Base-by-base conservation (phyloP, 257 asterid species). In the Solanum habrochaites region DNA sequence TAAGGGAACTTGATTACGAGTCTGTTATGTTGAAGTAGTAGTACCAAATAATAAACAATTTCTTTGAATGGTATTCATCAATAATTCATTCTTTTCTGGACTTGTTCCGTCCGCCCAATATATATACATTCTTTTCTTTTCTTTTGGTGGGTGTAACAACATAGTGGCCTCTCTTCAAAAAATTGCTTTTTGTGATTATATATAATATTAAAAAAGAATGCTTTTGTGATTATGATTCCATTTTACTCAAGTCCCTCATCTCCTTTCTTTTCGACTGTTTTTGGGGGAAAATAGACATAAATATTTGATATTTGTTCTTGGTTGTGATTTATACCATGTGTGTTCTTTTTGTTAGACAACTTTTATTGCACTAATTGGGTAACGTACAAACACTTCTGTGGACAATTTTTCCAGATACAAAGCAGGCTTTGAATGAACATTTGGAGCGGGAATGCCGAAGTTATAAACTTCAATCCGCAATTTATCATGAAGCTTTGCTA, bases 391-490 rank as follows among this genome's bases (percentile, higher is more conserved):
- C 82, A 15, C 73, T 90, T 89, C 52, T 35, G 47, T 81, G 91
- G 67, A 35, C 45, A 70, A 88, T 60, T 83, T 77, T 56, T 78
- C n/a, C 88, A 97, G 99, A 92, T 90, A 95, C 99, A 72, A 89
- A 90, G 86, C 94, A 89, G 90, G 94, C 96, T 86, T 92, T 97
- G 78, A 87, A 20, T 60, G 81, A 90, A 85, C 98, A 97, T 90
- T 85, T 97, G 91, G 94, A 91, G 91, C 90, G 90, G 87, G 98
- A 97, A 93, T 94, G 96, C 88, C 93, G 88, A 85, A 92, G 87
- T 87, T 94, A 93, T 89, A 94, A 91, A 89, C 93, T 97, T 67
- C 94, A 94, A 86, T 92, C 98, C 39, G 94, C 99, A 72, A 95
- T 97, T 89, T 93, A 90, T 93, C 91, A 90, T 5, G 98, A 97